Base-by-base conservation (phyloP, 1,284 basidiomycete species). In the Tylopilus orsonianus region DNA sequence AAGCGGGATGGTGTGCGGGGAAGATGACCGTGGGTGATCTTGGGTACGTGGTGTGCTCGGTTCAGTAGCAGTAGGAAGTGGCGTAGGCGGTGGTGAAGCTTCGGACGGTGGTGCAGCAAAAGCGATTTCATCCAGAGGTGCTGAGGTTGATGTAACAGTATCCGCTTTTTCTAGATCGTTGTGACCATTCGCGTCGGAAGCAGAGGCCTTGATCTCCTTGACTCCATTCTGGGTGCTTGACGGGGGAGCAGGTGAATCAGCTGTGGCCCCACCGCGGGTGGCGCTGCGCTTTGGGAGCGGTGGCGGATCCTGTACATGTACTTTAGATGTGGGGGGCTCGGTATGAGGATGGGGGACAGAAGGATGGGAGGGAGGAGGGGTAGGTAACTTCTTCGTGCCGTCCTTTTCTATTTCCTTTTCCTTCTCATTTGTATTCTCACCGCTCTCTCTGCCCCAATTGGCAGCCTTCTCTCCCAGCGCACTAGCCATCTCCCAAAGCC, bases 401-500 rank as follows among this genome's bases (percentile, higher is more conserved):
- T 52, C 51, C 32, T 53, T 50, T 43, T 55, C 57, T 13, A 44
- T 70, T 14, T 50, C 56, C 19, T 70, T 72, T 5, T 72, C 72
- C 50, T 73, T 71, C 14, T 68, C 68, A 27, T 52, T 61, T 24
- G n/a, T 10, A 24, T 33, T 54, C 38, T 66, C 61, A 7, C 48
- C 61, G 22, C 41, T 44, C 36, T 64, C 64, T 41, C 59, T 65
- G 0, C 58, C 39, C 64, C 67, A 81, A 56, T 71, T 78, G 4
- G 66, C 75, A 33, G 80, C 80, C 34, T 71, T 69, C 58, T 81
- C 80, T 2, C 75, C 71, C 6, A 82, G 57, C 2, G 75, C 78
- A 51, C 72, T 78, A 3, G 79, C 77, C 69, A 81, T 77, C 10
- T 79, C 75, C 80, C 80, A 82, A 16, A 82, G 52, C 1, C 76